Conservation (phyloP, 1,284 basidiomycete genomes). For the Vanrija sp. region DNA sequence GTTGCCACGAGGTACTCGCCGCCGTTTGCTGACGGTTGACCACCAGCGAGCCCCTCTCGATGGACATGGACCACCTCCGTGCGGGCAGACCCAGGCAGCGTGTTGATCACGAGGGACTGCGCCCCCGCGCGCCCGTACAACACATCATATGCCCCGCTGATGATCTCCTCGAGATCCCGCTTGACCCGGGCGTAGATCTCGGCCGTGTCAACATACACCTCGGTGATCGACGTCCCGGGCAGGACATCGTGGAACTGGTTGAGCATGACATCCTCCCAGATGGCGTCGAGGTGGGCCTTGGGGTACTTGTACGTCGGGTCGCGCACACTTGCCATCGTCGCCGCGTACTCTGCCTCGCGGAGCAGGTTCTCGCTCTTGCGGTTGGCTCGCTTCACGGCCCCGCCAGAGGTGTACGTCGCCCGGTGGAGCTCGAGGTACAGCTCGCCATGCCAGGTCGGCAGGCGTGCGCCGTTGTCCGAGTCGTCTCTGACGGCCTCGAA, state of each 20-base stretch:
- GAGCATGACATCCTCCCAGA: conserved; percentile 82
- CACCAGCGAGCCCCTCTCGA: no score
- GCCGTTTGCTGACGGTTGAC: background rate
- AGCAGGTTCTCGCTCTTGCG: conserved; percentile 82
- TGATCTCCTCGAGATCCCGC: background rate
- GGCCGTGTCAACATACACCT: conserved; percentile 36
- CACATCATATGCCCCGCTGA: background rate
- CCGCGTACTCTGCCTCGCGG: conserved; percentile 71
- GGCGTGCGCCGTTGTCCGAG: conserved; percentile 62
- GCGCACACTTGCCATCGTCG: conserved; percentile 73
- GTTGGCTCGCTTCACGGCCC: conserved; percentile 90
- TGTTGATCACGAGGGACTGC: background rate
- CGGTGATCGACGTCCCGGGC: conserved; percentile 72
- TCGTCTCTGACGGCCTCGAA: conserved; percentile 67
- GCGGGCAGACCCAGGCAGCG: background rate
- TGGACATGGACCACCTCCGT: background rate
- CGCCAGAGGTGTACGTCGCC: conserved; percentile 73
- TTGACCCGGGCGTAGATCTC: conserved; percentile 58
- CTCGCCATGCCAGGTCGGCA: conserved; percentile 88
- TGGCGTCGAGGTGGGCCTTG: conserved; percentile 69
- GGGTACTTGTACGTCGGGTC: conserved; percentile 56
- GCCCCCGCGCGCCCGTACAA: background rate
- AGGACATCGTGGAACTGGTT: conserved; percentile 89
- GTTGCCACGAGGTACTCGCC: background rate
- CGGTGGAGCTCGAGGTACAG: conserved; percentile 76